A percentile compares a stretch with the other conserved stretches of the same genome.
Evolutionary conservation across 2,329 filamentous ascomycete species (phyloP).

Genomic region (Beauveria varroae): DNA sequence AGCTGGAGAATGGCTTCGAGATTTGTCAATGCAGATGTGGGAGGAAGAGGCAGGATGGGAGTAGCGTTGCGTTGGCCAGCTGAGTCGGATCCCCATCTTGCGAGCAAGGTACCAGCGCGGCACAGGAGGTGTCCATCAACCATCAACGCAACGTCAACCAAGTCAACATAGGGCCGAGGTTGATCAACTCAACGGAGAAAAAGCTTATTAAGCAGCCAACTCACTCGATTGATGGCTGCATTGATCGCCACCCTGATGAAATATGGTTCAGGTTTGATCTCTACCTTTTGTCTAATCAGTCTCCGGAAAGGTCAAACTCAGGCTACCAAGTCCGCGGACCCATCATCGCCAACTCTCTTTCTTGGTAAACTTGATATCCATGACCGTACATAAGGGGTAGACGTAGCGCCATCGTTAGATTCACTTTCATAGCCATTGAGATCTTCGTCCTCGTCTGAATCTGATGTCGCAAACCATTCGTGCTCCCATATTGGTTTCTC

Average conservation of each 20-base stretch:
- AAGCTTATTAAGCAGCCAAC: neutral
- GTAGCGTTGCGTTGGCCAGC: too few species aligned
- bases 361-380: neutral
- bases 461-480: conserved; percentile 19
- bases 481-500: conserved; percentile 16
- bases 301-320: neutral
- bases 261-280: neutral
- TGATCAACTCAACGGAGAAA: neutral
- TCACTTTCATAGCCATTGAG: neutral
- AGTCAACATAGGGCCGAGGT: too few species aligned
- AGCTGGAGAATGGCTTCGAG: too few species aligned
- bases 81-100: too few species aligned
- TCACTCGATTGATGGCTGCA: neutral
- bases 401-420: neutral
- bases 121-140: too few species aligned
- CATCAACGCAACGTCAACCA: too few species aligned
- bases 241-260: neutral
- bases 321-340: neutral
- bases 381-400: neutral
- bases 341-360: neutral
- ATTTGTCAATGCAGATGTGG: too few species aligned
- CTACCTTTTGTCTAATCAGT: neutral
- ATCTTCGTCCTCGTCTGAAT: conserved; percentile 17
- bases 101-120: too few species aligned
- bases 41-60: too few species aligned